phyloP scores from a whole-genome alignment of 495 filamentous ascomycete genomes.

The Penicillium pancosmium region DNA sequence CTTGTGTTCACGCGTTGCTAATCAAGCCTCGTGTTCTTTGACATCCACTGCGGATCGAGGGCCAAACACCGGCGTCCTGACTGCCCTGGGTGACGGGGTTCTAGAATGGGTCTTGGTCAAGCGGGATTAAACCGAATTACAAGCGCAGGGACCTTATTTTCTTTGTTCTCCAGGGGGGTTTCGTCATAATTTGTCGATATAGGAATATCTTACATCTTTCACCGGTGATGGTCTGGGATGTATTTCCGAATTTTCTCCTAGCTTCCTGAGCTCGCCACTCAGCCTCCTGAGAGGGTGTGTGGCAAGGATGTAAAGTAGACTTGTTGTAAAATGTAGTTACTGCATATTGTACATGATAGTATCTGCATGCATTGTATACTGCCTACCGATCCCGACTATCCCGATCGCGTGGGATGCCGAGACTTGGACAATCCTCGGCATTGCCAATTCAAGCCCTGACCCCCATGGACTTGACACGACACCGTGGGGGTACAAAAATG shows the following conservation, averaged over 20 bases:
- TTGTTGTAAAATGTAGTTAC: not conserved
- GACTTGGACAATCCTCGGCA: not conserved
- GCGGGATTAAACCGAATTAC: not conserved
- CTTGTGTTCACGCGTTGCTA: not conserved
- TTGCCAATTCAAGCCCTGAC: not conserved
- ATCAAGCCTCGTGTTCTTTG: slow-evolving; percentile 6
- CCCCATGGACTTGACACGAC: not conserved
- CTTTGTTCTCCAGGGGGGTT: not conserved
- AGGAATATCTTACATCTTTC: not conserved
- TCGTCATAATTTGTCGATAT: not conserved
- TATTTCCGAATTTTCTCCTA: slow-evolving; percentile 5
- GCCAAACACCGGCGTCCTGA: slow-evolving; percentile 5
- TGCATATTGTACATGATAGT: not conserved
- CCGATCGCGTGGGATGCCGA: slow-evolving; percentile 7
- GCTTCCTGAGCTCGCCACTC: not conserved
- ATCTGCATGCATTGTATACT: not conserved
- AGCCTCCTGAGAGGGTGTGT: not conserved
- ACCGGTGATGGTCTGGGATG: not conserved
- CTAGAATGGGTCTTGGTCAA: slow-evolving; percentile 14
- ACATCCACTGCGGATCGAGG: slow-evolving; percentile 5
- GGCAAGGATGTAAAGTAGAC: not conserved
- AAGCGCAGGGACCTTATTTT: not conserved
- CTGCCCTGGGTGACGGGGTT: slow-evolving; percentile 6
- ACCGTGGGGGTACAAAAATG: not conserved
- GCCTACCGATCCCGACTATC: not conserved